phyloP scores from a whole-genome alignment of 2,329 filamentous ascomycete genomes.

The Xylogone sp. region DNA sequence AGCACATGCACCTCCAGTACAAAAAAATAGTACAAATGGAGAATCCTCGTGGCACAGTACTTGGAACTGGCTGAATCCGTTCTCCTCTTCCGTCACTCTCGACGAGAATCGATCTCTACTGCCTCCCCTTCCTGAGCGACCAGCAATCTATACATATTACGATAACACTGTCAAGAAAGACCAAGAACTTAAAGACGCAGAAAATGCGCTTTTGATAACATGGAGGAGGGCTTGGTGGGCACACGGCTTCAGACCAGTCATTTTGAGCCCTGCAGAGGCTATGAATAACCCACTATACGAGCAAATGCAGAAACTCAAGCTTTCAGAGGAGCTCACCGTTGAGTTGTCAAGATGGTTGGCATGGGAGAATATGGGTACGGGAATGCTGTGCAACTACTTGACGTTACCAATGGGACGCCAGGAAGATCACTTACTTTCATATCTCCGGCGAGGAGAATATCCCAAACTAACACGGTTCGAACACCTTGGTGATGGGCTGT shows the following conservation, averaged over 20 bases:
- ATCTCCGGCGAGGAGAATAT: conserved; percentile 73
- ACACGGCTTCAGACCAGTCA: conserved; percentile 81
- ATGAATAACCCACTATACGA: conserved; percentile 78
- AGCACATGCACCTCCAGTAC: conserved; percentile 62
- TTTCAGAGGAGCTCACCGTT: conserved; percentile 58
- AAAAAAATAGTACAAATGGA: conserved; percentile 74
- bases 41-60: conserved; percentile 83
- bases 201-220: conserved; percentile 74
- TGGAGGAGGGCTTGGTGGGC: conserved; percentile 97
- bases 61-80: conserved; percentile 88
- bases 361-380: conserved; percentile 87
- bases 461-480: conserved; percentile 72
- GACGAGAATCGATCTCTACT: conserved; percentile 82
- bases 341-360: conserved; percentile 85
- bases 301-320: conserved; percentile 58
- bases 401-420: conserved; percentile 78
- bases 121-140: conserved; percentile 67
- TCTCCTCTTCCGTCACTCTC: conserved; percentile 74
- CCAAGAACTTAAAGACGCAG: conserved; percentile 62
- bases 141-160: conserved; percentile 88
- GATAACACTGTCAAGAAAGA: conserved; percentile 64
- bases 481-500: conserved; percentile 65
- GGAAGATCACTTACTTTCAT: conserved; percentile 68
- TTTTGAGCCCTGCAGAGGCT: conserved; percentile 76
- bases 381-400: conserved; percentile 74